A percentile compares a stretch with the other conserved stretches of the same genome.
Conservation (phyloP, 805 yeast species). For the Cyberlindnera galapagoensis region DNA sequence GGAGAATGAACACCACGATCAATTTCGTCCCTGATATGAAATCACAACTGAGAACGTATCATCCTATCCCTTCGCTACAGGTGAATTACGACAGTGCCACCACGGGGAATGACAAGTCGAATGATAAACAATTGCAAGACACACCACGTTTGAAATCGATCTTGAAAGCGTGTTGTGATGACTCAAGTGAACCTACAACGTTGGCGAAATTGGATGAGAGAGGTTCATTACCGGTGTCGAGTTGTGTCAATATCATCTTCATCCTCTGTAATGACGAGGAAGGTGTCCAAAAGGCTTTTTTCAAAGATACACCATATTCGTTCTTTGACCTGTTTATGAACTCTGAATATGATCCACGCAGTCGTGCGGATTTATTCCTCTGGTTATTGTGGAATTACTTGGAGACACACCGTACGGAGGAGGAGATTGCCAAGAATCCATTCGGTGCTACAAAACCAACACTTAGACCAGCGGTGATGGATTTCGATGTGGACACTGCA, state of each 20-base stretch:
- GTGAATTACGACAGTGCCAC: constrained; percentile 42
- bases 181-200: constrained; percentile 42
- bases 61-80: constrained; percentile 87
- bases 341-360: constrained; percentile 49
- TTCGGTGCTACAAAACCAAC: constrained; percentile 40
- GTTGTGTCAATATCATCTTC: constrained; percentile 73
- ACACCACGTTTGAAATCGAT: constrained; percentile 91
- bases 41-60: constrained; percentile 86
- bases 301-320: constrained; percentile 32
- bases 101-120: constrained; percentile 27
- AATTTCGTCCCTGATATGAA: constrained; percentile 95
- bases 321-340: constrained; percentile 73
- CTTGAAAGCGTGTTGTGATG: constrained; percentile 80
- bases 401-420: constrained; percentile 60
- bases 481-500: constrained; percentile 36
- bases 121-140: constrained; percentile 81
- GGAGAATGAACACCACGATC: constrained; percentile 90
- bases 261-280: constrained; percentile 60
- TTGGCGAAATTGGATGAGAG: constrained; percentile 38
- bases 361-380: constrained; percentile 65
- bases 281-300: constrained; percentile 35
- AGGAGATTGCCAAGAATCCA: constrained; percentile 49
- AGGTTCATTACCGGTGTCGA: constrained; percentile 39
- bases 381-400: constrained; percentile 81
- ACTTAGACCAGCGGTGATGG: constrained; percentile 20